These are phyloP conservation scores for Ormosia emarginata DNA, from an alignment of 306 rosid species.

Conservation along the genomic window DNA sequence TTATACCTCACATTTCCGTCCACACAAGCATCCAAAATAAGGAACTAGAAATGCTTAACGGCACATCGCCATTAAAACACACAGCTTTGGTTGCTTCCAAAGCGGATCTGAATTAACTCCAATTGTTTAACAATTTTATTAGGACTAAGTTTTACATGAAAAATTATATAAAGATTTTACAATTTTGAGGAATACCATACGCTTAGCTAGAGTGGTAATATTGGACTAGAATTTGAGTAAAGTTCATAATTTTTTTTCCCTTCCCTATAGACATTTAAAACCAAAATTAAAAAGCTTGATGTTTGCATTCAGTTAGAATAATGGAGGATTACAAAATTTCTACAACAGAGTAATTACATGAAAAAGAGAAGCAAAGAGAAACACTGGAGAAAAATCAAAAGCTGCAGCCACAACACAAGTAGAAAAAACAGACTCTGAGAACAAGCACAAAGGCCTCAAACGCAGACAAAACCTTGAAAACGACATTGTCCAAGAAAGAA, in stretches of 20 bases:
- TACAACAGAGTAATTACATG: neutral
- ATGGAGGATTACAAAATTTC: neutral
- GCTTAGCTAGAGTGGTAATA: too few species aligned
- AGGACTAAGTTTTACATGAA: too few species aligned
- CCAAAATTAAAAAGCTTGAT: neutral
- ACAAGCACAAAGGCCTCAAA: constrained; percentile 56
- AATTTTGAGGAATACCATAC: too few species aligned
- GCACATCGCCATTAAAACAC: neutral
- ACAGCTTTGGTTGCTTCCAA: neutral
- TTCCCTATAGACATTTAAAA: neutral
- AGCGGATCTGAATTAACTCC: neutral
- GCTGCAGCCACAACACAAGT: constrained; percentile 64
- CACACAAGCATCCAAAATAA: neutral
- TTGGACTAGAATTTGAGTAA: too few species aligned
- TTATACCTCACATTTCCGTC: neutral
- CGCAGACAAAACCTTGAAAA: constrained; percentile 57
- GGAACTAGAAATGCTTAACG: neutral
- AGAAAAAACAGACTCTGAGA: constrained; percentile 43
- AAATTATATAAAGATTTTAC: too few species aligned
- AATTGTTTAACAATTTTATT: neutral
- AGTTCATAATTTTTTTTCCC: too few species aligned
- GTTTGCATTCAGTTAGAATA: neutral
- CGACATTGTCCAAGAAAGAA: constrained; percentile 47
- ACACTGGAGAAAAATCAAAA: constrained; percentile 17
- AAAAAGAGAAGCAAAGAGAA: neutral